Percentiles rank a stretch among this genome's conserved stretches.
Evolutionary conservation across 192 early-diverging fungal genomes (phyloP).

Genomic region (Radiomyces spectabilis): DNA sequence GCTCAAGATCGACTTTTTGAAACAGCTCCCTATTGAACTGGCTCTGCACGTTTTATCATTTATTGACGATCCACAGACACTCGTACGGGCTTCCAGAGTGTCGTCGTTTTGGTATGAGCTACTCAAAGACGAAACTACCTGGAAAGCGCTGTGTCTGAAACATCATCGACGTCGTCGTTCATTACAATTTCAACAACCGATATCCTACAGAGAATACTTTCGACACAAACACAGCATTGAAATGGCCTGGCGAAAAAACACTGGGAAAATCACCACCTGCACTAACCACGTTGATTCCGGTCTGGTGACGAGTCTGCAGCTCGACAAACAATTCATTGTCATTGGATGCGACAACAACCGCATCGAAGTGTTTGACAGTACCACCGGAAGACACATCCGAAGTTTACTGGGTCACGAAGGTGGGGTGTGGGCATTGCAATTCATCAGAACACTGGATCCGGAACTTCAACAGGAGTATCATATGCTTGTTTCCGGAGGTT

Average conservation of each 20-base stretch:
- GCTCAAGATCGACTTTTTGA: constrained; percentile 88
- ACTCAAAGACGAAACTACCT: constrained; percentile 35
- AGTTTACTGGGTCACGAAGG: constrained; percentile 82
- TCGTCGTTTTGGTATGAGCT: constrained; percentile 45
- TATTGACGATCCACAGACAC: constrained; percentile 69
- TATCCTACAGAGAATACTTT: constrained; percentile 45
- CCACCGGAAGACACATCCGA: constrained; percentile 59
- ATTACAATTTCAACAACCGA: constrained; percentile 2
- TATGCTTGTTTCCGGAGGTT: constrained; percentile 93
- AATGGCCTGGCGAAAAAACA: constrained; percentile 40
- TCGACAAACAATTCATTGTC: constrained; percentile 92
- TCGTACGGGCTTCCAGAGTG: constrained; percentile 70
- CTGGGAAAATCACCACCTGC: constrained; percentile 29
- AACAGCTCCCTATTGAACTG: constrained; percentile 66
- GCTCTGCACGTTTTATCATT: constrained; percentile 78
- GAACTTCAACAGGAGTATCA: too few species aligned
- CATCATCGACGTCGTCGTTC: constrained; percentile 22
- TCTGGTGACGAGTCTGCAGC: constrained; percentile 93
- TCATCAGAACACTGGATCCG: constrained; percentile 33
- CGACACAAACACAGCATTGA: constrained; percentile 46
- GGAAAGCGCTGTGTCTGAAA: constrained; percentile 27
- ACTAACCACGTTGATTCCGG: constrained; percentile 46
- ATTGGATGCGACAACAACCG: constrained; percentile 91
- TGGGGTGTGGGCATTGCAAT: constrained; percentile 97
- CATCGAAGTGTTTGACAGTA: constrained; percentile 88